Evolutionary conservation across 768 basidiomycete species (phyloP).

Genomic region (Rhodosporidiobolus sp.): DNA sequence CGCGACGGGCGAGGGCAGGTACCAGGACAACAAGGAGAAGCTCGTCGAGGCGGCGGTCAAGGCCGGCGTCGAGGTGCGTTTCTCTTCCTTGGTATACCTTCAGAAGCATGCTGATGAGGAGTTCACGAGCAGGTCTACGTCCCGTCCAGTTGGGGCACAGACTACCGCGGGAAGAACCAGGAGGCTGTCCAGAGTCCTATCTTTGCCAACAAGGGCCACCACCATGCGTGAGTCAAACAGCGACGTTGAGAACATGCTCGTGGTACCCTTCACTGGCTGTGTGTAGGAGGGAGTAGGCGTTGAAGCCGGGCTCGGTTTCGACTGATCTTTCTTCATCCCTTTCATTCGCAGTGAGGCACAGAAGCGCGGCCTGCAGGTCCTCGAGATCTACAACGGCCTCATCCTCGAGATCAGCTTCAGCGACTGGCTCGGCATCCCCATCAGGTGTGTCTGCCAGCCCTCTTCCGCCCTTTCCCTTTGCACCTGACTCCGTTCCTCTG

Average conservation of each 20-base stretch:
- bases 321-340: too few relatives aligned
- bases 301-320: too few relatives aligned
- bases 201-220: conserved; percentile 3
- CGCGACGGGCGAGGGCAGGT: background rate
- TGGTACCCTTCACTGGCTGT: too few relatives aligned
- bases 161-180: background rate
- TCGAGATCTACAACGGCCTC: conserved; percentile 11
- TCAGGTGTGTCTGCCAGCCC: background rate
- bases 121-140: conserved; percentile 5
- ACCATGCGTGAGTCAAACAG: conserved; percentile 2
- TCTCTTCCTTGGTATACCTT: background rate
- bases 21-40: conserved; percentile 6
- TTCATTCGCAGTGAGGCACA: background rate
- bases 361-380: conserved; percentile 1
- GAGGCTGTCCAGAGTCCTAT: background rate
- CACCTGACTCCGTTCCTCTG: background rate
- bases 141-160: conserved; percentile 9
- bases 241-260: too few relatives aligned
- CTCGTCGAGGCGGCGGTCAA: background rate
- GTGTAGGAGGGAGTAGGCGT: too few relatives aligned
- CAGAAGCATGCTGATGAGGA: background rate
- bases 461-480: too few relatives aligned
- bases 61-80: conserved; percentile 2
- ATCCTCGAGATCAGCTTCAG: conserved; percentile 14
- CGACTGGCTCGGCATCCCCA: conserved; percentile 16